A percentile compares a stretch with the other conserved stretches of the same genome.
Evolutionary conservation across 371 early-diverging fungal species (phyloP).

Genomic region (Mortierella sp.): DNA sequence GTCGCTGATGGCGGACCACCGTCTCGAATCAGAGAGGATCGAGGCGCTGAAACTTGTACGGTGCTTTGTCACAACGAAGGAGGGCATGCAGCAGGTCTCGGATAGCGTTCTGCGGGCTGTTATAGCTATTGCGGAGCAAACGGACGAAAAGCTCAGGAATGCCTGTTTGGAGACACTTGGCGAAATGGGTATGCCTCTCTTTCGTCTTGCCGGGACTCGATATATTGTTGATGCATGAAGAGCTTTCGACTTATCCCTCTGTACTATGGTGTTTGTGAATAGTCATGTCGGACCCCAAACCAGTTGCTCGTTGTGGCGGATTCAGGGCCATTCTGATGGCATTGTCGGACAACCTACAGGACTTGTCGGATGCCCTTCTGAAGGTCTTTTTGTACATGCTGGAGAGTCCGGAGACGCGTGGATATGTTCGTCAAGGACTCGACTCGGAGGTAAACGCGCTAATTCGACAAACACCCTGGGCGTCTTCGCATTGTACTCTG

Average conservation of each 20-base stretch:
- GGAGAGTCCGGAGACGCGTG: conserved; percentile 76
- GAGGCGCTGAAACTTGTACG: conserved; percentile 82
- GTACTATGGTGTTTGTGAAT: background rate
- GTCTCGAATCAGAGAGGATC: conserved; percentile 77
- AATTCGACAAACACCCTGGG: background rate
- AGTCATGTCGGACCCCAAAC: conserved; percentile 68
- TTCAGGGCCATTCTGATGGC: conserved; percentile 78
- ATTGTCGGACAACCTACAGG: conserved; percentile 79
- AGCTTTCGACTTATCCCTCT: background rate
- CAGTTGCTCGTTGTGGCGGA: conserved; percentile 78
- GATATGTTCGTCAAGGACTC: conserved; percentile 80
- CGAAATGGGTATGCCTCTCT: conserved; percentile 83
- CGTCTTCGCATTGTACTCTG: too few relatives aligned
- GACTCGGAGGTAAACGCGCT: conserved; percentile 74
- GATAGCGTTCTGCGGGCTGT: conserved; percentile 79
- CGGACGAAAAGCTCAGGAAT: conserved; percentile 79
- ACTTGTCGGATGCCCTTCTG: conserved; percentile 74
- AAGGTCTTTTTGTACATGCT: conserved; percentile 78
- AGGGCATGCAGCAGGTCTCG: conserved; percentile 70
- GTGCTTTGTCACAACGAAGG: conserved; percentile 66
- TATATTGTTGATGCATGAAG: background rate
- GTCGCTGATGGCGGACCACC: conserved; percentile 53
- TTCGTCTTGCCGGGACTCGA: too few relatives aligned
- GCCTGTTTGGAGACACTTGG: conserved; percentile 84
- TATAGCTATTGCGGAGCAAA: conserved; percentile 85